A percentile compares a stretch with the other conserved stretches of the same genome.
phyloP scores from a whole-genome alignment of 2,329 filamentous ascomycete genomes.

The Periconia sp. region DNA sequence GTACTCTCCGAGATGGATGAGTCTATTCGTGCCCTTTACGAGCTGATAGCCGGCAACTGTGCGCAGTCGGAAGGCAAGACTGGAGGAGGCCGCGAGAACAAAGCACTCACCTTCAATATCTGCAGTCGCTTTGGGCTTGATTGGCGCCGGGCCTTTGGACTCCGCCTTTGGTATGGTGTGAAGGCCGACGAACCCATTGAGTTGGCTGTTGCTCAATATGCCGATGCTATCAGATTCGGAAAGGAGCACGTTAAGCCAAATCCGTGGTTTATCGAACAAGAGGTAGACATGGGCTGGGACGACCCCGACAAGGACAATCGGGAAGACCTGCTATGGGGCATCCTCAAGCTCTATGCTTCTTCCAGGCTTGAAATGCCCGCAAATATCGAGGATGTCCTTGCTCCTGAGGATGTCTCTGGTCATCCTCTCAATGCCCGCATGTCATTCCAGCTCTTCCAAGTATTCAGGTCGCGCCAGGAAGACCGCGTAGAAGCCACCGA shows the following conservation, averaged over 20 bases:
- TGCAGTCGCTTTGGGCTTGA: constrained; percentile 83
- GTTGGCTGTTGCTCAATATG: constrained; percentile 74
- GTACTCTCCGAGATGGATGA: constrained; percentile 87
- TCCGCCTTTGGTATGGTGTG: constrained; percentile 88
- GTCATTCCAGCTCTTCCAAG: constrained; percentile 82
- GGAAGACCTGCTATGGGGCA: constrained; percentile 84
- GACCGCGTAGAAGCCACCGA: constrained; percentile 31
- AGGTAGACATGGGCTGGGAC: constrained; percentile 64
- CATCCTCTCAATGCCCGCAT: constrained; percentile 77
- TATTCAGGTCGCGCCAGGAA: constrained; percentile 44
- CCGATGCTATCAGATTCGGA: constrained; percentile 73
- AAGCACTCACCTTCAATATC: constrained; percentile 79
- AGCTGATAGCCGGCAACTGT: constrained; percentile 87
- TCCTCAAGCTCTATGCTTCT: constrained; percentile 80
- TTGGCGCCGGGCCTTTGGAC: constrained; percentile 91
- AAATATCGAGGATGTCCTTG: constrained; percentile 71
- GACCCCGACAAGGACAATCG: constrained; percentile 64
- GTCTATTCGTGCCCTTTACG: constrained; percentile 84
- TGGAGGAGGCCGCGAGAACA: constrained; percentile 76
- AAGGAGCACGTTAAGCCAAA: constrained; percentile 71
- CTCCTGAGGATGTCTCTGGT: constrained; percentile 77
- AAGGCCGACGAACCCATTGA: constrained; percentile 71
- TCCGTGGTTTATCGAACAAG: constrained; percentile 72
- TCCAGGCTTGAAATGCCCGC: constrained; percentile 53
- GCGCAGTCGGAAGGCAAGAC: constrained; percentile 80